A percentile compares a stretch with the other conserved stretches of the same genome.
Evolutionary conservation across 2,329 filamentous ascomycete genomes (phyloP).

Genomic region (Xylaria sp.): DNA sequence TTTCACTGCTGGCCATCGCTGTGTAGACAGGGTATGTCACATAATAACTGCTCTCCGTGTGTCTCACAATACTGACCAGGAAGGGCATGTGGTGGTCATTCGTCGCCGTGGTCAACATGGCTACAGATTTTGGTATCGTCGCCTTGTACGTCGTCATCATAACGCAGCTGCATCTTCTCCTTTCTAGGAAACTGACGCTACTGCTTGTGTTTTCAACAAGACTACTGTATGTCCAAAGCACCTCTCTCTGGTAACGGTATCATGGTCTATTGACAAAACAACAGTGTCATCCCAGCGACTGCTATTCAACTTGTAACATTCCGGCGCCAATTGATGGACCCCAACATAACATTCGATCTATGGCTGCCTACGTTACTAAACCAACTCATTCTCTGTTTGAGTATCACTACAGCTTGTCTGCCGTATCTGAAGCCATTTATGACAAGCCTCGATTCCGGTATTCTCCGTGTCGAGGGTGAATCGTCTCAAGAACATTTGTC

Average conservation of each 20-base stretch:
- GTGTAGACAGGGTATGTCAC: slow-evolving; percentile 19
- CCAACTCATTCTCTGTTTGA: slow-evolving; percentile 13
- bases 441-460: slow-evolving; percentile 19
- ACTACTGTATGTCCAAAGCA: no score
- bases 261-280: no score
- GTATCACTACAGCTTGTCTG: slow-evolving; percentile 17
- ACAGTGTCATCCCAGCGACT: not conserved
- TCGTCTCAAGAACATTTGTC: slow-evolving; percentile 12
- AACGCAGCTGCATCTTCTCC: no score
- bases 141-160: no score
- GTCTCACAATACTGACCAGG: not conserved
- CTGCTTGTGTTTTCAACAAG: no score
- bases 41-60: no score
- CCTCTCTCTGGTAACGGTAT: no score
- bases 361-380: slow-evolving; percentile 18
- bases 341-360: slow-evolving; percentile 9
- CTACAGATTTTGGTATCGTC: no score
- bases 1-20: slow-evolving; percentile 15
- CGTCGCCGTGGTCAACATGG: slow-evolving; percentile 8
- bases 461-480: slow-evolving; percentile 17
- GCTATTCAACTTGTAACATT: slow-evolving; percentile 16
- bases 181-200: no score
- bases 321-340: slow-evolving; percentile 5
- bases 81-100: slow-evolving; percentile 18
- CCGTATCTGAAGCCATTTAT: slow-evolving; percentile 20